phyloP scores from a whole-genome alignment of 257 asterid species.

The Petrea volubilis region DNA sequence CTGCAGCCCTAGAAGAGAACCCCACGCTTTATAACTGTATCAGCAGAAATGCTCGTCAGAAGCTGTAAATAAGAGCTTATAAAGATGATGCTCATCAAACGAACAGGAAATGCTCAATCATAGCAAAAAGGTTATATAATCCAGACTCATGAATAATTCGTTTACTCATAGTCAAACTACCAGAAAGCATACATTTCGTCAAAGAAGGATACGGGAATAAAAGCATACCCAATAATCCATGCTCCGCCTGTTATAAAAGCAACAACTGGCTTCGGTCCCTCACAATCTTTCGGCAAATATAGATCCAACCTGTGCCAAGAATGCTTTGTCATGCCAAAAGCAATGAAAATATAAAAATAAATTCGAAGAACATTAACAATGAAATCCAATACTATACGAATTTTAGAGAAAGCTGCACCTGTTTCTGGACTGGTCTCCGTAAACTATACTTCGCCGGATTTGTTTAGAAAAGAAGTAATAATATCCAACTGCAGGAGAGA shows the following conservation, averaged over 20 bases:
- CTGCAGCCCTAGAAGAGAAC: conserved; percentile 90
- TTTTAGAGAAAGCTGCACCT: conserved; percentile 45
- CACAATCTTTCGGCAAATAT: conserved; percentile 67
- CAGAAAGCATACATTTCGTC: no score
- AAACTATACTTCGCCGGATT: conserved; percentile 77
- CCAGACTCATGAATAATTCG: conserved; percentile 3
- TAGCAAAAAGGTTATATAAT: background rate
- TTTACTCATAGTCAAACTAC: no score
- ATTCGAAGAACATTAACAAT: background rate
- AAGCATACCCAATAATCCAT: conserved; percentile 88
- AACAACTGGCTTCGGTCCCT: conserved; percentile 88
- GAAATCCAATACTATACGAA: background rate
- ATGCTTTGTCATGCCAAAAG: background rate
- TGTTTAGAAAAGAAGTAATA: conserved; percentile 74
- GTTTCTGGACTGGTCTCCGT: conserved; percentile 93
- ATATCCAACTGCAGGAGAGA: conserved; percentile 78
- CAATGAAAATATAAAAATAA: background rate
- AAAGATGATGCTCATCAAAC: background rate
- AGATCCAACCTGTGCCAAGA: conserved; percentile 75
- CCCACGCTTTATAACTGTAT: conserved; percentile 98
- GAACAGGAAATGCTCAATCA: background rate
- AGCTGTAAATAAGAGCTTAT: conserved; percentile 6
- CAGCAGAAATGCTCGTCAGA: conserved; percentile 18
- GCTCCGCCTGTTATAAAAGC: conserved; percentile 99
- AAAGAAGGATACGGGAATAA: conserved; percentile 11